Conservation (phyloP, 176 grass and related monocot species). For the Puya raimondii region DNA sequence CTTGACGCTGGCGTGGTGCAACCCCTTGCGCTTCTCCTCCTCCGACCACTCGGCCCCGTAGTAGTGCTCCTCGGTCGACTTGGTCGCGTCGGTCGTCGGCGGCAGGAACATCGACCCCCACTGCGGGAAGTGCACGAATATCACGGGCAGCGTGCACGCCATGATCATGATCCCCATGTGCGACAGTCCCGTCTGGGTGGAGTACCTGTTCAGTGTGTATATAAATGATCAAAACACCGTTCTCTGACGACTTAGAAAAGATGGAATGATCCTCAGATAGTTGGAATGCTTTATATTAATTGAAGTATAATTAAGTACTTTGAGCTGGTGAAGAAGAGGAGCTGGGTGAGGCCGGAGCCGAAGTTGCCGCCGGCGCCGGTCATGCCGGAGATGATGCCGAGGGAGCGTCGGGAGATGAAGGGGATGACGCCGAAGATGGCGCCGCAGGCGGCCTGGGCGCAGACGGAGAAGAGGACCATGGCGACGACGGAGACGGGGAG, state of each 20-base stretch:
- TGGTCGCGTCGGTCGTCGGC: conserved; percentile 13
- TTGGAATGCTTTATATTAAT: too few species aligned
- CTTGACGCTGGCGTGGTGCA: conserved; percentile 40
- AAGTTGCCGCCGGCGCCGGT: conserved; percentile 64
- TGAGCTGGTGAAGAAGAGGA: conserved; percentile 76
- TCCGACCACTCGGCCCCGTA: conserved; percentile 51
- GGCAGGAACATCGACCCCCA: conserved; percentile 90
- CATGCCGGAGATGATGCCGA: conserved; percentile 67
- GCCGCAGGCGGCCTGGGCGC: conserved; percentile 72
- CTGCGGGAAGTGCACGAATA: conserved; percentile 74
- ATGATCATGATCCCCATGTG: conserved; percentile 94
- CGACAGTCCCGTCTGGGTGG: conserved; percentile 35
- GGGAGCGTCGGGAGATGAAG: conserved; percentile 63
- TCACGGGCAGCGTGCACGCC: conserved; percentile 51
- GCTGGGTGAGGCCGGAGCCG: conserved; percentile 64
- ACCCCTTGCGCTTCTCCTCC: conserved; percentile 41
- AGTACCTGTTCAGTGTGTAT: conserved; percentile 7
- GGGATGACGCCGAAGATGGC: conserved; percentile 67
- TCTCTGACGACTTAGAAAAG: too few species aligned
- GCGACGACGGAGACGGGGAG: conserved; percentile 40
- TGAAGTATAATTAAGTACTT: not conserved
- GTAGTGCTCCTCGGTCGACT: conserved; percentile 49
- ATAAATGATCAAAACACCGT: too few species aligned
- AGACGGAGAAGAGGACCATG: conserved; percentile 85
- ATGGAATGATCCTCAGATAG: too few species aligned